phyloP scores from a whole-genome alignment of 2,329 filamentous ascomycete genomes.

The Pseudopyrenochaeta lycopersici region DNA sequence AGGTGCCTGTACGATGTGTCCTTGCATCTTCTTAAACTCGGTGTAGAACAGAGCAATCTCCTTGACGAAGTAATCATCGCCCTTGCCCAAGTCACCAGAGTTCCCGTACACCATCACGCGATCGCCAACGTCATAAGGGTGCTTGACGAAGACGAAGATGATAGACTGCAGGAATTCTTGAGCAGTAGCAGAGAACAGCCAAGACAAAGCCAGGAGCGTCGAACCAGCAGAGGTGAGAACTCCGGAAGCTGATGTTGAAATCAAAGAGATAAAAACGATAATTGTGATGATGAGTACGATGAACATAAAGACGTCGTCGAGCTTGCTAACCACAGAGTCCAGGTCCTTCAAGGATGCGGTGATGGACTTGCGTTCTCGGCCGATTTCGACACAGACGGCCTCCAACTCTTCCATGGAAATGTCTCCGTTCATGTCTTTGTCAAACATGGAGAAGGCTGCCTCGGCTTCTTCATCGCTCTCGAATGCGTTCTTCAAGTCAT shows the following conservation, averaged over 20 bases:
- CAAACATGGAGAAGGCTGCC: slow-evolving; percentile 89
- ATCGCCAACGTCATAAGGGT: slow-evolving; percentile 96
- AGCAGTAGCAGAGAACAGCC: slow-evolving; percentile 91
- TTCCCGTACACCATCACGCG: slow-evolving; percentile 92
- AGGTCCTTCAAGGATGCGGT: slow-evolving; percentile 94
- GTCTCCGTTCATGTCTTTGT: slow-evolving; percentile 96
- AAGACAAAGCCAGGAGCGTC: slow-evolving; percentile 85
- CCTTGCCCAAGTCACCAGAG: slow-evolving; percentile 77
- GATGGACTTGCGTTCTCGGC: slow-evolving; percentile 93
- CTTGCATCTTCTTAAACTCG: slow-evolving; percentile 98
- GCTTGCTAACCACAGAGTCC: slow-evolving; percentile 89
- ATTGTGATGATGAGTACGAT: slow-evolving; percentile 82
- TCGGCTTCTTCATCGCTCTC: slow-evolving; percentile 85
- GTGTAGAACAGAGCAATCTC: slow-evolving; percentile 93
- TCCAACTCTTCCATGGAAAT: slow-evolving; percentile 96
- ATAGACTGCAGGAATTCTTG: slow-evolving; percentile 94
- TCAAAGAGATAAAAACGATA: slow-evolving; percentile 86
- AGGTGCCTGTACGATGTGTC: slow-evolving; percentile 92
- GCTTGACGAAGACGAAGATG: slow-evolving; percentile 96
- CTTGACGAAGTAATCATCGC: slow-evolving; percentile 96
- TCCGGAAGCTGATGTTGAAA: slow-evolving; percentile 88
- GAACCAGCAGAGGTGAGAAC: slow-evolving; percentile 91
- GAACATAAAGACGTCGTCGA: slow-evolving; percentile 89
- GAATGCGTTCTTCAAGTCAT: slow-evolving; percentile 82
- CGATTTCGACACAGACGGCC: slow-evolving; percentile 91